Evolutionary conservation across 805 yeast genomes (phyloP), one percentile per base, ranked within the genome.

Genomic region (Myxozyma geophila): DNA sequence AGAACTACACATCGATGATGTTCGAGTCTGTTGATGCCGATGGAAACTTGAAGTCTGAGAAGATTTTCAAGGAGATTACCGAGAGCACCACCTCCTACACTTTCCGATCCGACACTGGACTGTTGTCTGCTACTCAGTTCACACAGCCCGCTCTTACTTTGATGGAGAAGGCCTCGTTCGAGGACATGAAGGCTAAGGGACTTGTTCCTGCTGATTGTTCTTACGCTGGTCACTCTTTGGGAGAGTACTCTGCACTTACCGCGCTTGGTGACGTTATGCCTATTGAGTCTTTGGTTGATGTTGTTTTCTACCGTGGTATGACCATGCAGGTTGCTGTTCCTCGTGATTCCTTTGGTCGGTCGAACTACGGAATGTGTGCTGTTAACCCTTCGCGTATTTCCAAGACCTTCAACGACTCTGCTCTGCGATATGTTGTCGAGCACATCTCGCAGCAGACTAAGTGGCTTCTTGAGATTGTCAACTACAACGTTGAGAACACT

Each of bases 271-370:
- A 95, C 76, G 98, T 96, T 64, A 93, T 95, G 98, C 97, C 98
- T 54, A 92, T 95, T 72, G 99, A 95, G 81, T 89, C 59, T 2
- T 54, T 68, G n/a, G 70, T 68, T 23, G 71, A 68, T 41, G 68
- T 68, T 46, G 71, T 68, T 37, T 95, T 95, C 85, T 96, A 95
- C 85, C 88, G 99, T 83, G 99, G 99, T 85, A 95, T 95, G 98
- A 96, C 99, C 55, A 95, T 95, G 99, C 99, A 95, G 82, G 99
- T 95, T 70, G 99, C 99, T 54, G 99, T 95, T 70, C 98, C 98
- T 76, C 89, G 99, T 82, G 99, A 95, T 79, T 85, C 87, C 60
- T 76, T 79, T 57, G 99, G 99, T 55, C 89, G 98, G 81, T 95
- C 99, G 64, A 95, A 95, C 83, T 95, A 95, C 75, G 98, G 98